phyloP scores from a whole-genome alignment of 2,329 filamentous ascomycete genomes.

The Blastomyces percursus region DNA sequence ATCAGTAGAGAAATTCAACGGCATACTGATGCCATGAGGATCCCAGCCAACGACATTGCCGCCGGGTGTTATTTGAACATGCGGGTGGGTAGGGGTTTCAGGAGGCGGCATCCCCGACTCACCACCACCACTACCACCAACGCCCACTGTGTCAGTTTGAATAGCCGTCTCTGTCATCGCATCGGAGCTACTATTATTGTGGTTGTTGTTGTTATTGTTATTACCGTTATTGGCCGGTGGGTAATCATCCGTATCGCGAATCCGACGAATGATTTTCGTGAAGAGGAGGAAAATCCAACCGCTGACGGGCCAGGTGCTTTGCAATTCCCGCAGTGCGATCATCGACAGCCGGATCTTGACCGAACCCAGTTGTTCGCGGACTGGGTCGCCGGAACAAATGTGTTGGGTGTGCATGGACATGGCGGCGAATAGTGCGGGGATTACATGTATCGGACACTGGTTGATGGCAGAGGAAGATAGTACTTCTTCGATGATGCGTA shows the following conservation, averaged over 20 bases:
- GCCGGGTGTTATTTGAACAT: background rate
- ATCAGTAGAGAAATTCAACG: constrained; percentile 4
- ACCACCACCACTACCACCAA: background rate
- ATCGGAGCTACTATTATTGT: background rate
- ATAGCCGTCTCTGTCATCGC: background rate
- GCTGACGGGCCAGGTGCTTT: constrained; percentile 2
- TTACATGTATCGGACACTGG: constrained; percentile 4
- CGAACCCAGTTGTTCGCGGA: constrained; percentile 5
- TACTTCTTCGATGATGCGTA: constrained; percentile 4
- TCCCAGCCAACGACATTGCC: constrained; percentile 3
- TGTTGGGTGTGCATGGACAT: constrained; percentile 3
- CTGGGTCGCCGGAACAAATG: constrained; percentile 2
- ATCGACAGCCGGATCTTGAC: constrained; percentile 5
- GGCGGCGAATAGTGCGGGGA: constrained; percentile 3
- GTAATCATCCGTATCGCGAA: constrained; percentile 3
- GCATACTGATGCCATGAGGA: background rate
- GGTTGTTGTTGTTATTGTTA: background rate
- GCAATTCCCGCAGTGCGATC: constrained; percentile 5
- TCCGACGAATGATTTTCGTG: constrained; percentile 4
- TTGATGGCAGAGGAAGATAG: constrained; percentile 2
- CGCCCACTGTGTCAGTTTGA: background rate
- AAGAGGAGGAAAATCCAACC: constrained; percentile 6
- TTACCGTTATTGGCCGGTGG: background rate
- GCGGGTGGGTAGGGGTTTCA: background rate
- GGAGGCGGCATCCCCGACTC: background rate